phyloP scores from a whole-genome alignment of 306 rosid genomes.

The Inga leiocalycina region DNA sequence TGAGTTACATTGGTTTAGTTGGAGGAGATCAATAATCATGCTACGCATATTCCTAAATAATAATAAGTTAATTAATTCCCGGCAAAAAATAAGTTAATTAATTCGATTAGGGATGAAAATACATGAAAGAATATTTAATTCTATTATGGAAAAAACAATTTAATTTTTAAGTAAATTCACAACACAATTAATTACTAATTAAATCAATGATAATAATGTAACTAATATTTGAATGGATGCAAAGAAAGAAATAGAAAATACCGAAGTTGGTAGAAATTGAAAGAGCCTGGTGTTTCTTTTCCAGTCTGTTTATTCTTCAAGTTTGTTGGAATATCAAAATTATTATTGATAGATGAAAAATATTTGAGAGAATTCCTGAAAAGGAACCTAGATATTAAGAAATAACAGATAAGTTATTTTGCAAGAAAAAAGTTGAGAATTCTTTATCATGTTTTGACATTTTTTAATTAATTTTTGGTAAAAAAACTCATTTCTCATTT shows the following conservation, averaged over 20 bases:
- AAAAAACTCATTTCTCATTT: too few relatives aligned
- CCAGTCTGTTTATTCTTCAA: neutral
- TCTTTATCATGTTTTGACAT: too few relatives aligned
- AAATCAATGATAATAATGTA: neutral
- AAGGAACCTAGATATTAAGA: too few relatives aligned
- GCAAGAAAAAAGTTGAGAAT: too few relatives aligned
- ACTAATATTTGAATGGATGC: neutral
- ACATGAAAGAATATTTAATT: neutral
- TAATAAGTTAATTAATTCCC: too few relatives aligned
- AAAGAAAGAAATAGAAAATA: neutral
- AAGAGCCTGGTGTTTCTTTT: neutral
- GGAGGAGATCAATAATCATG: neutral
- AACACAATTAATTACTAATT: neutral
- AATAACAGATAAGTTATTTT: too few relatives aligned
- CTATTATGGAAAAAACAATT: neutral
- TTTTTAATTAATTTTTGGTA: too few relatives aligned
- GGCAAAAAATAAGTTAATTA: neutral
- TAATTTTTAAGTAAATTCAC: neutral
- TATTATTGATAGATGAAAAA: neutral
- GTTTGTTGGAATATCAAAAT: neutral
- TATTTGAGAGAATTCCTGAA: too few relatives aligned
- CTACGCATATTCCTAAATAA: neutral
- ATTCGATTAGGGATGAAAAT: neutral
- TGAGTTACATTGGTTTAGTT: neutral
- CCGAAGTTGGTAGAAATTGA: neutral